phyloP scores from a whole-genome alignment of 257 asterid species.

The Gardenia jasminoides region DNA sequence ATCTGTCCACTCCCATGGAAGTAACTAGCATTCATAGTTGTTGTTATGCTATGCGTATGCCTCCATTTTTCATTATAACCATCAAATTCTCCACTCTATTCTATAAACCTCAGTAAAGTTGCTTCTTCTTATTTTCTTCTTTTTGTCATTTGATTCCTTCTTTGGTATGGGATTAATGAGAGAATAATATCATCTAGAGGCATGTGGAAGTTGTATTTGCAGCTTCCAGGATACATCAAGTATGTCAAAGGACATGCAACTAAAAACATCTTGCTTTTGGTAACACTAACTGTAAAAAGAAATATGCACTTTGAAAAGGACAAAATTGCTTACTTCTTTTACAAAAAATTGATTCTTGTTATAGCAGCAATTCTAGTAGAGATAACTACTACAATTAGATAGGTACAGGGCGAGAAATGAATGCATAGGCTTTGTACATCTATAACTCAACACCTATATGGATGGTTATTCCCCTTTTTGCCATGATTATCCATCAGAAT shows the following conservation, averaged over 20 bases:
- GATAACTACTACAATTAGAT: neutral
- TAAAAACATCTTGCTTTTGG: conserved; percentile 28
- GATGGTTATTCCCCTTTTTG: too few species aligned
- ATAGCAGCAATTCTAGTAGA: neutral
- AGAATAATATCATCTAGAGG: neutral
- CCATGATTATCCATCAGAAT: too few species aligned
- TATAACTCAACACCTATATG: too few species aligned
- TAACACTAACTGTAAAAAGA: conserved; percentile 39
- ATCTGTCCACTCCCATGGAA: conserved; percentile 73
- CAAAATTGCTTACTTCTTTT: neutral
- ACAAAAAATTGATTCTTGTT: neutral
- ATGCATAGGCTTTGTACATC: neutral
- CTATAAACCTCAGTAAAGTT: neutral
- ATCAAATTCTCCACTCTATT: neutral
- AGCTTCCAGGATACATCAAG: neutral
- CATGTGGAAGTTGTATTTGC: neutral
- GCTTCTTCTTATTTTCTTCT: neutral
- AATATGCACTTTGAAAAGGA: neutral
- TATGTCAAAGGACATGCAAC: neutral
- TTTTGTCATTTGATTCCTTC: neutral
- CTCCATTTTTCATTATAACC: neutral
- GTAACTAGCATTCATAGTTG: conserved; percentile 24
- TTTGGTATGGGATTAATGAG: neutral
- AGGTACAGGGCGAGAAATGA: neutral
- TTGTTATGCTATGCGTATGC: neutral